These are phyloP conservation scores for Mycothermus thermophilus DNA, from an alignment of 495 filamentous ascomycete species.

Conservation along the genomic window DNA sequence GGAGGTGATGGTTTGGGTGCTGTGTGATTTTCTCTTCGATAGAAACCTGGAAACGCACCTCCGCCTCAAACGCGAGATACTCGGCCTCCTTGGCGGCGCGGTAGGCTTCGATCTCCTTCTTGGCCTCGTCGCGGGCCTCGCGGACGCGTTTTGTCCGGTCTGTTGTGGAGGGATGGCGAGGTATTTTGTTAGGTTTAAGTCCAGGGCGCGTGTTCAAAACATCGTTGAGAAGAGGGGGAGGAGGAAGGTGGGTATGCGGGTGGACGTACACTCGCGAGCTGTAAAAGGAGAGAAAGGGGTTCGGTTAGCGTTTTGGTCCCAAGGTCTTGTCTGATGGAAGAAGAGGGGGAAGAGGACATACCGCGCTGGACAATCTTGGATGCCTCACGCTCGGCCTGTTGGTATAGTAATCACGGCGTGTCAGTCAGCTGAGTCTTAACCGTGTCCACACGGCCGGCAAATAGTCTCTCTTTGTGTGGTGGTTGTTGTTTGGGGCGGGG, in stretches of 20 bases:
- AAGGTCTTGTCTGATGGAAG: no score
- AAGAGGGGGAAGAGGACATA: slow-evolving; percentile 20
- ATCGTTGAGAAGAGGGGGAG: no score
- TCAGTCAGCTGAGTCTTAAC: no score
- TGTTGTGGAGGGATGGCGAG: slow-evolving; percentile 20
- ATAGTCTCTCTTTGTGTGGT: no score
- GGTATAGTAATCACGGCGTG: background rate
- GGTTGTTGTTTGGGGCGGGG: background rate
- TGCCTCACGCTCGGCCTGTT: slow-evolving; percentile 89
- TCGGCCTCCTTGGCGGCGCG: slow-evolving; percentile 79
- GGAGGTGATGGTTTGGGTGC: no score
- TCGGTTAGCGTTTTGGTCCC: no score
- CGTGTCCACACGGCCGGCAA: no score
- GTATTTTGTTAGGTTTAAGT: no score
- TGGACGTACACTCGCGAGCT: slow-evolving; percentile 32
- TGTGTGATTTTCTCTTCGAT: no score
- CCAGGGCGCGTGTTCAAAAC: no score
- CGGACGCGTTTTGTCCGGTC: slow-evolving; percentile 95
- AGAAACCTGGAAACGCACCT: no score
- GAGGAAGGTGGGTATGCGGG: no score
- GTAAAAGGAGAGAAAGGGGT: slow-evolving; percentile 2
- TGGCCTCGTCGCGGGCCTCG: slow-evolving; percentile 86
- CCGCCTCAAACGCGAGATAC: slow-evolving; percentile 85
- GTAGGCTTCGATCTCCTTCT: slow-evolving; percentile 97
- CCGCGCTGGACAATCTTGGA: slow-evolving; percentile 98